Conservation (phyloP, 2,329 filamentous ascomycete species). For the Cylindrodendrum hubeiense region DNA sequence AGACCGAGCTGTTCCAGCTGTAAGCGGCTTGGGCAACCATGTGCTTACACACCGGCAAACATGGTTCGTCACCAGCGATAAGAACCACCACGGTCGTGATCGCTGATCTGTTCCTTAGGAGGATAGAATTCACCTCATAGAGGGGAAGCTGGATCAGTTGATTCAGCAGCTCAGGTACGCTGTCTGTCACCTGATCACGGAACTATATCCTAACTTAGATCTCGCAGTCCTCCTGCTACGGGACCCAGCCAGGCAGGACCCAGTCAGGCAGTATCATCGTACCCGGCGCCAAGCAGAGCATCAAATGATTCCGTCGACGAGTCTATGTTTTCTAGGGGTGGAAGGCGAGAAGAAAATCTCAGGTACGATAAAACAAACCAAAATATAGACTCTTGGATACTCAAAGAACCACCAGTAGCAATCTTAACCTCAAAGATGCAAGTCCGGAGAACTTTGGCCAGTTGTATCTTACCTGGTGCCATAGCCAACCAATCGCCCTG, state of each 20-base stretch:
- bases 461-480: slow-evolving; percentile 60
- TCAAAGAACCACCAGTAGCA: neutral
- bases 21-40: slow-evolving; percentile 28
- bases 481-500: slow-evolving; percentile 62
- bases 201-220: neutral
- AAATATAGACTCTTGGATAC: neutral
- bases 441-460: slow-evolving; percentile 38
- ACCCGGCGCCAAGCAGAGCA: neutral
- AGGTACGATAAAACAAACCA: neutral
- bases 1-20: slow-evolving; percentile 36
- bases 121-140: slow-evolving; percentile 50
- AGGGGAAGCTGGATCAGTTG: slow-evolving; percentile 39
- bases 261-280: neutral
- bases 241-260: neutral
- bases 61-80: slow-evolving; percentile 24
- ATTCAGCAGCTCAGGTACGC: slow-evolving; percentile 35
- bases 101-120: slow-evolving; percentile 34
- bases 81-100: neutral
- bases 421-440: neutral
- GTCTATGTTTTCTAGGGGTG: neutral
- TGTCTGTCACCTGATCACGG: neutral
- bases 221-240: neutral
- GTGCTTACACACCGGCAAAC: slow-evolving; percentile 12
- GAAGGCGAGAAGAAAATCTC: neutral
- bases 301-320: neutral